Conservation (phyloP, 352 stramenopile species). For the Blastocystis sp. region DNA sequence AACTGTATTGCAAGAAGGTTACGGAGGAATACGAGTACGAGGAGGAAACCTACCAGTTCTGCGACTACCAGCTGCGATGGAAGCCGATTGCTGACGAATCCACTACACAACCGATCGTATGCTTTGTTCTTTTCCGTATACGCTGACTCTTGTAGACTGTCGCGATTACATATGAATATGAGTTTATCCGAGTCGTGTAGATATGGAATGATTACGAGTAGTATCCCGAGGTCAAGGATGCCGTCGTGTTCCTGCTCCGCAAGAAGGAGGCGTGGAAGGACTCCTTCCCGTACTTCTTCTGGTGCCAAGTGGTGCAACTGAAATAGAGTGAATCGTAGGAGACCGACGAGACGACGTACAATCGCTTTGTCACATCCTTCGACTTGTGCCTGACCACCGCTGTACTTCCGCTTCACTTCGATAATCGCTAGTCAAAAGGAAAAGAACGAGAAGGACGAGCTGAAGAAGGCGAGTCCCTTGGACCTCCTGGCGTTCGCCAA, state of each 20-base stretch:
- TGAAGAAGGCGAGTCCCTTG: constrained; percentile 4
- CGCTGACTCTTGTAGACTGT: background rate
- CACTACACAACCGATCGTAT: constrained; percentile 22
- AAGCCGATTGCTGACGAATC: background rate
- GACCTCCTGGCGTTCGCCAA: constrained; percentile 6
- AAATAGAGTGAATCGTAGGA: background rate
- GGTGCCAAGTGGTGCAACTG: constrained; percentile 31
- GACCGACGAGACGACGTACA: background rate
- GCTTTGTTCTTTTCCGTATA: background rate
- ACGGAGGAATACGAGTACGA: constrained; percentile 9
- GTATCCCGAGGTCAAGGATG: constrained; percentile 22
- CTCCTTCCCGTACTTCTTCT: constrained; percentile 56
- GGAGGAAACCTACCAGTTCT: constrained; percentile 8
- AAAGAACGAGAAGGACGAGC: background rate
- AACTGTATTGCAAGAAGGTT: constrained; percentile 46
- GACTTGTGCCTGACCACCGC: constrained; percentile 11
- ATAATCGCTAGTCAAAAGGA: constrained; percentile 46
- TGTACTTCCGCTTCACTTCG: background rate
- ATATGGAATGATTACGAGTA: constrained; percentile 17
- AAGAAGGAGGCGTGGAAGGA: constrained; percentile 23
- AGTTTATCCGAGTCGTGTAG: constrained; percentile 48
- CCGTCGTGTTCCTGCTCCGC: constrained; percentile 42
- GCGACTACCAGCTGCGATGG: constrained; percentile 58
- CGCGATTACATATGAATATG: constrained; percentile 14
- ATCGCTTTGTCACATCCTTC: constrained; percentile 33